Percentiles rank a stretch among this genome's conserved stretches.
phyloP scores from a whole-genome alignment of 108 stramenopile species.

The Cylindrotheca fusiformis region DNA sequence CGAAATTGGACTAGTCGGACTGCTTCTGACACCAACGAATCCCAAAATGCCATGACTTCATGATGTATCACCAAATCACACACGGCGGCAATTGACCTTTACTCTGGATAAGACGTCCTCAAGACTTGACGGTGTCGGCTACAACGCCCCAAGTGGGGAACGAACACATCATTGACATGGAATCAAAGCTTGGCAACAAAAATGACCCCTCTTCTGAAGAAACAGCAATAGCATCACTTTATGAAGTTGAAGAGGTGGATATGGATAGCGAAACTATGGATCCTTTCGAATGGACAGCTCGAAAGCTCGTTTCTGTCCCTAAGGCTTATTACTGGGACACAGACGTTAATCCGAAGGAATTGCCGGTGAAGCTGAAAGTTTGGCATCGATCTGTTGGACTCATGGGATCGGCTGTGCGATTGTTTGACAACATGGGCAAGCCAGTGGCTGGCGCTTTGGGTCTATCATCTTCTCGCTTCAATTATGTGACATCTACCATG shows the following conservation, averaged over 20 bases:
- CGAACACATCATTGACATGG: too few species aligned
- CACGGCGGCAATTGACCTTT: too few species aligned
- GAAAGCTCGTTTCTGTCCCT: constrained; percentile 53
- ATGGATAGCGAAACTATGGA: constrained; percentile 52
- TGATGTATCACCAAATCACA: too few species aligned
- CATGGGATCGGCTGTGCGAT: constrained; percentile 19
- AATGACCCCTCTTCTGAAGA: too few species aligned
- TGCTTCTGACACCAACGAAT: too few species aligned
- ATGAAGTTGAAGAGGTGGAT: constrained; percentile 47
- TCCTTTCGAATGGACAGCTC: constrained; percentile 56
- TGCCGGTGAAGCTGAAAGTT: constrained; percentile 36
- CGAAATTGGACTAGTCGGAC: too few species aligned
- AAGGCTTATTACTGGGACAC: constrained; percentile 56
- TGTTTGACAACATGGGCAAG: constrained; percentile 38
- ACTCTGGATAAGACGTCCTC: too few species aligned
- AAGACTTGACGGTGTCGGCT: too few species aligned
- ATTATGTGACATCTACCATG: constrained; percentile 54
- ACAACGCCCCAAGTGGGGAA: too few species aligned
- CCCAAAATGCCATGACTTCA: too few species aligned
- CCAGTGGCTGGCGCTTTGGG: constrained; percentile 40
- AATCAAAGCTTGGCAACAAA: too few species aligned
- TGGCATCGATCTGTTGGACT: constrained; percentile 51
- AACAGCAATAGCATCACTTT: too few species aligned
- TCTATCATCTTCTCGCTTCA: constrained; percentile 37
- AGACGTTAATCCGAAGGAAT: constrained; percentile 3